Percentiles rank a stretch among this genome's conserved stretches.
These are phyloP conservation scores for Strobilomyces dryophilus DNA, from an alignment of 768 basidiomycete genomes.

Conservation along the genomic window DNA sequence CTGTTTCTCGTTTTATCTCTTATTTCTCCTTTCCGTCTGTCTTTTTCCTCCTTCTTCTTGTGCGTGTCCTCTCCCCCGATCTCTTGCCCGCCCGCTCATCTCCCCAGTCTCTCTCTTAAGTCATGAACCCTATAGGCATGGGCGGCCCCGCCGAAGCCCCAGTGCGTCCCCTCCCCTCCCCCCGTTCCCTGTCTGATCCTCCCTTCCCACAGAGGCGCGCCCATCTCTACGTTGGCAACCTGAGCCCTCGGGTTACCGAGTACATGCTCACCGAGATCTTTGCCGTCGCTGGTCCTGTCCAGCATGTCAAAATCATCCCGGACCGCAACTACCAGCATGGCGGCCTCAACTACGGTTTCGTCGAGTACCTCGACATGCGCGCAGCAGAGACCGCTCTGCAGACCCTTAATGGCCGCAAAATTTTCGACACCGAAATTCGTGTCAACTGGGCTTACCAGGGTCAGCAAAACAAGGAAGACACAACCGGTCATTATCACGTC, in stretches of 20 bases:
- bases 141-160: slow-evolving; percentile 69
- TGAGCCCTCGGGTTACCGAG: slow-evolving; percentile 96
- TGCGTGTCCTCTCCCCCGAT: slow-evolving; percentile 17
- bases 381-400: slow-evolving; percentile 98
- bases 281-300: slow-evolving; percentile 93
- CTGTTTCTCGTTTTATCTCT: slow-evolving; percentile 31
- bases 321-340: slow-evolving; percentile 99
- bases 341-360: slow-evolving; percentile 98
- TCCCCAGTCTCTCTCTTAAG: slow-evolving; percentile 41
- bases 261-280: slow-evolving; percentile 99
- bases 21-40: slow-evolving; percentile 32
- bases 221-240: slow-evolving; percentile 98
- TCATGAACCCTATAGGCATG: slow-evolving; percentile 75
- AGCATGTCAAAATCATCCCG: slow-evolving; percentile 99
- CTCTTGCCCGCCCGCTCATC: slow-evolving; percentile 7
- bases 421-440: slow-evolving; percentile 98
- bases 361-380: slow-evolving; percentile 98
- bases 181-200: neutral
- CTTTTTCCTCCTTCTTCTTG: slow-evolving; percentile 35
- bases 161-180: slow-evolving; percentile 41
- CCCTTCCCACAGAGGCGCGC: slow-evolving; percentile 65
- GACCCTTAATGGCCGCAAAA: slow-evolving; percentile 98
- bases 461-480: slow-evolving; percentile 98
- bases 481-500: slow-evolving; percentile 95
- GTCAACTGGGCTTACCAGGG: slow-evolving; percentile 99